These are phyloP conservation scores for Ceratobasidium theobromae DNA, from an alignment of 1,284 basidiomycete species.

Conservation along the genomic window DNA sequence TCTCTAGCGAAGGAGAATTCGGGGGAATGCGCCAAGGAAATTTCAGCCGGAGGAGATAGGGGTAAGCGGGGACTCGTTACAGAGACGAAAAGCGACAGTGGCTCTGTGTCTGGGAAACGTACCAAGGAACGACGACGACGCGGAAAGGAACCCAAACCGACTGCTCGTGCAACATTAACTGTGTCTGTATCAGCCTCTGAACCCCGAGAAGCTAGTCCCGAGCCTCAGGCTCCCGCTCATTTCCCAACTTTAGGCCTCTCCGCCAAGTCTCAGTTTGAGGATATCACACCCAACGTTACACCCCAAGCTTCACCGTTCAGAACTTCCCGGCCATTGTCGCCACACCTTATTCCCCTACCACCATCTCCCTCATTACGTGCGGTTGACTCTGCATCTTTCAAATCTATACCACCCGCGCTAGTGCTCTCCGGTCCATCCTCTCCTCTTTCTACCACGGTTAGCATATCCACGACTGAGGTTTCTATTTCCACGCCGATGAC, in stretches of 20 bases:
- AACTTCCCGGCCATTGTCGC: background rate
- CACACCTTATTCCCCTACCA: conserved; percentile 3
- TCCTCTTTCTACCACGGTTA: conserved; percentile 3
- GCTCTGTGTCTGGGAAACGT: conserved; percentile 10
- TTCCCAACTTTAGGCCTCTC: background rate
- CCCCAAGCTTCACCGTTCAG: no score
- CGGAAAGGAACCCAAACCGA: conserved; percentile 17
- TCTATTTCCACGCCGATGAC: conserved; percentile 1
- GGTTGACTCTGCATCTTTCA: no score
- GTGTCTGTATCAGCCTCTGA: no score
- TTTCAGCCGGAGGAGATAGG: no score
- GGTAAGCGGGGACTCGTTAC: background rate
- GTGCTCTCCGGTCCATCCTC: conserved; percentile 18
- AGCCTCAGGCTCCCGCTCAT: no score
- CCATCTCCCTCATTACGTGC: background rate
- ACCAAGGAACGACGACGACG: conserved; percentile 18
- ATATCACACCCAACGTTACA: background rate
- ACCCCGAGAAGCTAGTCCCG: no score
- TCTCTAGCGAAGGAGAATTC: no score
- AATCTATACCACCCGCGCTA: background rate
- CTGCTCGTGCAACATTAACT: background rate
- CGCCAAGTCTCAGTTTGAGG: background rate
- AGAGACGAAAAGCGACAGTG: conserved; percentile 1
- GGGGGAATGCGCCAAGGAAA: no score
- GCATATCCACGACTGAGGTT: background rate